These are phyloP conservation scores for Paecilomyces variotii DNA, from an alignment of 2,329 filamentous ascomycete genomes.

Conservation along the genomic window DNA sequence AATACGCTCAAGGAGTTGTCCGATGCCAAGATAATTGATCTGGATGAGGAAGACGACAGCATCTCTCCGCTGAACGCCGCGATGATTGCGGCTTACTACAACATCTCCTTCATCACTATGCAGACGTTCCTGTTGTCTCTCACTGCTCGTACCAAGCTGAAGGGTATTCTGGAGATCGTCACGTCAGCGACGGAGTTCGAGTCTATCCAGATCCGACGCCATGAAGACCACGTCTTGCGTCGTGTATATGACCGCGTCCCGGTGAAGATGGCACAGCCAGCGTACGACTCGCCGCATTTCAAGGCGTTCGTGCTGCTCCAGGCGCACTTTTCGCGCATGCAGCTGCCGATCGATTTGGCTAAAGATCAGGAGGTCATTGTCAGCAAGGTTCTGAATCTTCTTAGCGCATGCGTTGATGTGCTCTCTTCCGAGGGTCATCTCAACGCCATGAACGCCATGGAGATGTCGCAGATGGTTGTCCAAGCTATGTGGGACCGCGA, in stretches of 20 bases:
- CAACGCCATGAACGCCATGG: slow-evolving; percentile 98
- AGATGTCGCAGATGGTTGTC: slow-evolving; percentile 98
- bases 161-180: slow-evolving; percentile 93
- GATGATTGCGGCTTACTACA: slow-evolving; percentile 98
- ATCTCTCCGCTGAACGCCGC: slow-evolving; percentile 87
- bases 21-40: slow-evolving; percentile 90
- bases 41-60: slow-evolving; percentile 87
- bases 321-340: slow-evolving; percentile 95
- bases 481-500: slow-evolving; percentile 99
- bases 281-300: slow-evolving; percentile 92
- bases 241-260: slow-evolving; percentile 92
- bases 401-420: slow-evolving; percentile 90
- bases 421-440: slow-evolving; percentile 91
- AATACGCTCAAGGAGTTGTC: slow-evolving; percentile 81
- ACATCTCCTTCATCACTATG: slow-evolving; percentile 99
- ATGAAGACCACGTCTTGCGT: slow-evolving; percentile 79
- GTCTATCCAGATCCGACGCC: slow-evolving; percentile 83
- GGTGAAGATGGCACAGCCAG: slow-evolving; percentile 84
- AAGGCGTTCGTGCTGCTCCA: slow-evolving; percentile 97
- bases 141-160: slow-evolving; percentile 81
- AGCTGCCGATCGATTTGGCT: slow-evolving; percentile 85
- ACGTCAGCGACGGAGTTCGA: slow-evolving; percentile 97
- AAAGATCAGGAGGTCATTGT: slow-evolving; percentile 92
- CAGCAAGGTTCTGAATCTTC: slow-evolving; percentile 72
- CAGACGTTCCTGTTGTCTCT: slow-evolving; percentile 94